A percentile compares a stretch with the other conserved stretches of the same genome.
phyloP scores from a whole-genome alignment of 2,329 filamentous ascomycete genomes.

The Rhynchosporium secalis region DNA sequence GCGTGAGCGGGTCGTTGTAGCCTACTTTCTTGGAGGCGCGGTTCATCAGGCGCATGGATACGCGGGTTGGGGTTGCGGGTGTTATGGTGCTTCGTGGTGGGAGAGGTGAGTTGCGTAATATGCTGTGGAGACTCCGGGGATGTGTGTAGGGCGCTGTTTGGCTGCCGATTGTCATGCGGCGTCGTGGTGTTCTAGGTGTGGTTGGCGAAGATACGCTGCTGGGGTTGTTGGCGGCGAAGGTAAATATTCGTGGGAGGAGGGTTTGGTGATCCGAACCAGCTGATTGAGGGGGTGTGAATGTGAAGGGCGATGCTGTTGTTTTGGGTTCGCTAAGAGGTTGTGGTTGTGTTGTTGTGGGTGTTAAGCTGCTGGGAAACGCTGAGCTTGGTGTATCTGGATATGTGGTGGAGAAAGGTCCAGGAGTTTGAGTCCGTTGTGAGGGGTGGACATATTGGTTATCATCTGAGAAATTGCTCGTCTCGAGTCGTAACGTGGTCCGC shows the following conservation, averaged over 20 bases:
- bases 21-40: slow-evolving; percentile 51
- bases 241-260: slow-evolving; percentile 30
- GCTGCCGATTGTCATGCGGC: slow-evolving; percentile 41
- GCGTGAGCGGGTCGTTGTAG: slow-evolving; percentile 62
- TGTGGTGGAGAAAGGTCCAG: slow-evolving; percentile 37
- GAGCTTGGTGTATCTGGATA: slow-evolving; percentile 40
- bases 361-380: slow-evolving; percentile 26
- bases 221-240: slow-evolving; percentile 31
- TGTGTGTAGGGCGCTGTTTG: slow-evolving; percentile 55
- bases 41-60: slow-evolving; percentile 56
- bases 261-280: slow-evolving; percentile 33
- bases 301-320: slow-evolving; percentile 29
- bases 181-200: slow-evolving; percentile 44
- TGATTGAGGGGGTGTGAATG: slow-evolving; percentile 40
- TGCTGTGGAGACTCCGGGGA: slow-evolving; percentile 60
- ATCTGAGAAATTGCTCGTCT: slow-evolving; percentile 32
- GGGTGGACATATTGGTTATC: slow-evolving; percentile 31
- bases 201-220: slow-evolving; percentile 27
- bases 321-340: slow-evolving; percentile 20
- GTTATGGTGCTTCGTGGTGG: slow-evolving; percentile 53
- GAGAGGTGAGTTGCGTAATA: slow-evolving; percentile 65
- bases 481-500: slow-evolving; percentile 37
- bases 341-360: slow-evolving; percentile 28
- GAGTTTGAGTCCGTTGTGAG: slow-evolving; percentile 38
- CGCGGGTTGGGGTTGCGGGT: slow-evolving; percentile 53